These are phyloP conservation scores for Termitomyces sp. DNA, from an alignment of 768 basidiomycete species.

Conservation along the genomic window DNA sequence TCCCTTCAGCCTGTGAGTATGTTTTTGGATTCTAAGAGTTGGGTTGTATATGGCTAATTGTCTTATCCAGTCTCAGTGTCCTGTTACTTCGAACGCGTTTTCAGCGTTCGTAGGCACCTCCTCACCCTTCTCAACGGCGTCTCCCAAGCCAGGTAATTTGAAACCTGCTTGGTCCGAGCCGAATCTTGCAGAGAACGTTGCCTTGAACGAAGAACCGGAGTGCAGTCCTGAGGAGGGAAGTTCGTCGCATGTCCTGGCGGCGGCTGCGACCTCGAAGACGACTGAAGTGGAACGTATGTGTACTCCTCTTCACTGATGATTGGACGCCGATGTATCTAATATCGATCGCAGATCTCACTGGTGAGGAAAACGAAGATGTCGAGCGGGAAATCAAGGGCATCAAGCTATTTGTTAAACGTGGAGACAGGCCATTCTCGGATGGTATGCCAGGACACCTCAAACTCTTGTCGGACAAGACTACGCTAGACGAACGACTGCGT, in stretches of 20 bases:
- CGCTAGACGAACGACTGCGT: slow-evolving; percentile 45
- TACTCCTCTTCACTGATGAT: not conserved
- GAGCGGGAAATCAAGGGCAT: slow-evolving; percentile 56
- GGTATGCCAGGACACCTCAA: slow-evolving; percentile 63
- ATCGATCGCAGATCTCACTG: slow-evolving; percentile 40
- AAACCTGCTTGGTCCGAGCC: slow-evolving; percentile 19
- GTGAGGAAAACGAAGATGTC: slow-evolving; percentile 63
- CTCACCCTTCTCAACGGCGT: slow-evolving; percentile 30
- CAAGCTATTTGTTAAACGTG: slow-evolving; percentile 57
- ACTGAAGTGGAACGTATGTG: slow-evolving; percentile 16
- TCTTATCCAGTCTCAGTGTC: slow-evolving; percentile 2
- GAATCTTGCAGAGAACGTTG: not conserved
- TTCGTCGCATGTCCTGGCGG: slow-evolving; percentile 12
- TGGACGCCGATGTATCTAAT: not conserved
- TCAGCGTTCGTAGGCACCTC: slow-evolving; percentile 33
- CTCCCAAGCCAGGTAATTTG: slow-evolving; percentile 2
- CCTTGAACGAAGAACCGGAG: not conserved
- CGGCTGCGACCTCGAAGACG: slow-evolving; percentile 8
- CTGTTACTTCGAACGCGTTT: slow-evolving; percentile 27
- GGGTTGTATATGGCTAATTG: not conserved
- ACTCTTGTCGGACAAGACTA: slow-evolving; percentile 43
- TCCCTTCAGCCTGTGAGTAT: slow-evolving; percentile 12
- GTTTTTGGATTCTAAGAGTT: not conserved
- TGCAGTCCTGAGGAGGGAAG: not conserved
- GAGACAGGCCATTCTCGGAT: slow-evolving; percentile 52